Evolutionary conservation across 805 yeast species (phyloP), one percentile per base, ranked within the genome.

Genomic region (Saccharomycopsis sp.): DNA sequence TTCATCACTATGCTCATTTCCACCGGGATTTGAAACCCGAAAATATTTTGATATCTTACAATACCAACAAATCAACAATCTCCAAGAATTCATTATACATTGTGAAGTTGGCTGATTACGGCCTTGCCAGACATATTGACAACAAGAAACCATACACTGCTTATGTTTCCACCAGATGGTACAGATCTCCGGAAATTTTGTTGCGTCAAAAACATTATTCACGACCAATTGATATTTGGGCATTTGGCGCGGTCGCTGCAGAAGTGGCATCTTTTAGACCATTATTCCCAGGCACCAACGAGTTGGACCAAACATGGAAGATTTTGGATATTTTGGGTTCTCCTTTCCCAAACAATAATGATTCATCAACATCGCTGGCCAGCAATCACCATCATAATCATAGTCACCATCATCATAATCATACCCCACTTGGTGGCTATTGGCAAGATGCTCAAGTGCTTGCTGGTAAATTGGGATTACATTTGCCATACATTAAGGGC

Each of bases 1-100:
- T 89, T 41, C 98, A 85, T 53, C 56, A 59, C 20, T 63, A 68
- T 51, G 71, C 72, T 8, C 84, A 68, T 53, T 79, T 79, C 53
- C 97, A 89, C 58, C 71, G 98, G 43, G 98, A 89, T 64, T 69
- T 89, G 36, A 89, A 89, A 59, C 97, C 98, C 0, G 96, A 89
- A 54, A 89, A 89, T 59, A 80, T 89, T 19, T 69, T 89, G 50
- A 74, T 88, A 4, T 67, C 77, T 27, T 75, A 78, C 17, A 61
- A 80, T 4, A 58, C 61, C 30, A 67, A 67, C 37, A 25, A n/a
- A 25, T n/a, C 9, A n/a, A 80, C 70, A 52, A 80, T 71, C 56
- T 58, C 60, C 56, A 56, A 63, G 48, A 50, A 53, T 8, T 58
- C 63, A 18, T 18, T 9, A 15, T 83, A 77, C 51, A 70, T 81